A percentile compares a stretch with the other conserved stretches of the same genome.
Evolutionary conservation across 192 early-diverging fungal genomes (phyloP).

Genomic region (Backusella morwellensis): DNA sequence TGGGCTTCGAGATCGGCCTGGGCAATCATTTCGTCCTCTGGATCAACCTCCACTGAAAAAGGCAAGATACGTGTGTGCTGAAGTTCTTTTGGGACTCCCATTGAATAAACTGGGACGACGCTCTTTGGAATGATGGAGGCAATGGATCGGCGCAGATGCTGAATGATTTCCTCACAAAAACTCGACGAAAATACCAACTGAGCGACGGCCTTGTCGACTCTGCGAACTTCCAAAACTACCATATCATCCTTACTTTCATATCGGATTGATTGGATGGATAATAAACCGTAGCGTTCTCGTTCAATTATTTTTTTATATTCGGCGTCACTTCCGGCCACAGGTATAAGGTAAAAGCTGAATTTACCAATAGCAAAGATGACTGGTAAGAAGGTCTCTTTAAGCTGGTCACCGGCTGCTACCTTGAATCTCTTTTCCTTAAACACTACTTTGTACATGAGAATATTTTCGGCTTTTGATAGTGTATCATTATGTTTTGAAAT

Average conservation of each 20-base stretch:
- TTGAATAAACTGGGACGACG: not conserved
- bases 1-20: conserved; percentile 16
- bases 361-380: conserved; percentile 31
- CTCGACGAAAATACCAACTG: conserved; percentile 18
- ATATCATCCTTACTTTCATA: conserved; percentile 28
- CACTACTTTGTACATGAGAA: conserved; percentile 24
- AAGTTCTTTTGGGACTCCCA: not conserved
- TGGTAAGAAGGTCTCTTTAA: conserved; percentile 18
- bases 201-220: not conserved
- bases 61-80: not conserved
- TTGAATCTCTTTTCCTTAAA: conserved; percentile 12
- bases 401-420: not conserved
- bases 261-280: conserved; percentile 22
- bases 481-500: conserved; percentile 26
- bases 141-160: conserved; percentile 26
- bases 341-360: conserved; percentile 30
- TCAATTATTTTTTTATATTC: conserved; percentile 18
- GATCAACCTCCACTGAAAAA: not conserved
- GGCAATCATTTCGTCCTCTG: not conserved
- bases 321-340: not conserved
- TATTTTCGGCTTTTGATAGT: conserved; percentile 7
- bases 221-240: conserved; percentile 11
- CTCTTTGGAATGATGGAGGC: conserved; percentile 8
- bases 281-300: conserved; percentile 27
- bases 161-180: conserved; percentile 23